Conservation (phyloP, 2,329 filamentous ascomycete species). For the Verticillium zaregamsianum region DNA sequence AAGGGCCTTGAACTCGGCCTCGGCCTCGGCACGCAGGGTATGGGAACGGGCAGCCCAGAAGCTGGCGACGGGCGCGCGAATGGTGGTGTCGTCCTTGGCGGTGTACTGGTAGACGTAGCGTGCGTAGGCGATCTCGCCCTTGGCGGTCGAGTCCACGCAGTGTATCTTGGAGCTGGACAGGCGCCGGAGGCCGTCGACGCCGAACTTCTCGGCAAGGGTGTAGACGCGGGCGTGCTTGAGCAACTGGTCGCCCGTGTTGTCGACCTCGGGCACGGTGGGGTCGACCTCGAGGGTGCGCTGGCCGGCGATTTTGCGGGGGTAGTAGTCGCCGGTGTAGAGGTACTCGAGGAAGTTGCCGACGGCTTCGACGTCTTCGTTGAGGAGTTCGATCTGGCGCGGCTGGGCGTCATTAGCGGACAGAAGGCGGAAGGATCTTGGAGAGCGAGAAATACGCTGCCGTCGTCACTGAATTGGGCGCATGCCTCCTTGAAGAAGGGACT, state of each 20-base stretch:
- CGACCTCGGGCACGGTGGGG: constrained; percentile 58
- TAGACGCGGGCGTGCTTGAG: constrained; percentile 88
- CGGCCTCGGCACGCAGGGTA: constrained; percentile 78
- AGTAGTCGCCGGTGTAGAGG: constrained; percentile 84
- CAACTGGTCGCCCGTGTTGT: constrained; percentile 77
- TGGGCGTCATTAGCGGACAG: constrained; percentile 7
- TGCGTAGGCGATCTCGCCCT: constrained; percentile 88
- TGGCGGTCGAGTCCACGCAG: constrained; percentile 80
- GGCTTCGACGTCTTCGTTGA: constrained; percentile 65
- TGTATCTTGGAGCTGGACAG: constrained; percentile 89
- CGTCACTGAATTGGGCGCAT: constrained; percentile 57
- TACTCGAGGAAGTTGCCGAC: constrained; percentile 78
- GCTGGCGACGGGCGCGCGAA: constrained; percentile 79
- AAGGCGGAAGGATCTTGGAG: not conserved
- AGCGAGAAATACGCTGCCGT: constrained; percentile 45
- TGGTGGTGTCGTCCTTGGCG: constrained; percentile 60
- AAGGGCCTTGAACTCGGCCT: constrained; percentile 77
- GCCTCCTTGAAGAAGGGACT: constrained; percentile 71
- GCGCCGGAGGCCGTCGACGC: constrained; percentile 62
- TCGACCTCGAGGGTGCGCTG: constrained; percentile 68
- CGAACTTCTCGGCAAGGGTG: constrained; percentile 79
- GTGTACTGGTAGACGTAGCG: constrained; percentile 86
- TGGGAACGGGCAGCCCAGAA: constrained; percentile 85
- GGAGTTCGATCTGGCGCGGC: constrained; percentile 66
- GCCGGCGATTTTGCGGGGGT: constrained; percentile 62